Conservation (phyloP, 208 protist species). For the Leishmania major region DNA sequence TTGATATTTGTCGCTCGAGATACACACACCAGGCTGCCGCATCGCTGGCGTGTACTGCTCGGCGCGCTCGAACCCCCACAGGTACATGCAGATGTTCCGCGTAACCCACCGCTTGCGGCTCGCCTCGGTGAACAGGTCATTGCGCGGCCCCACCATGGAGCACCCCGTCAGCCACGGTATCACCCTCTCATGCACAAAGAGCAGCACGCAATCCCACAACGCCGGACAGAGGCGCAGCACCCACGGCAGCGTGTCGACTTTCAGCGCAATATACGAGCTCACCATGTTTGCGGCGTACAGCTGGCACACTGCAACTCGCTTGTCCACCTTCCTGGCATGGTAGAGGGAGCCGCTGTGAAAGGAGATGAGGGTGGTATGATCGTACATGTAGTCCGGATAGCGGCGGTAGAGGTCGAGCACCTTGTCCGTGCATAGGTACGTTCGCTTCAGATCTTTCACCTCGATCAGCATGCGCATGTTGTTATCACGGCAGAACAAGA, state of each 20-base stretch:
- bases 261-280: conserved; percentile 30
- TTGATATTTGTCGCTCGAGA: conserved; percentile 76
- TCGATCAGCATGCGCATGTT: conserved; percentile 88
- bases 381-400: conserved; percentile 90
- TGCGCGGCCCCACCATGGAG: conserved; percentile 79
- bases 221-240: conserved; percentile 52
- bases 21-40: conserved; percentile 65
- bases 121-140: conserved; percentile 54
- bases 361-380: conserved; percentile 85
- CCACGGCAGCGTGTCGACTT: conserved; percentile 35
- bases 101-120: conserved; percentile 74
- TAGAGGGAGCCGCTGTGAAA: conserved; percentile 80
- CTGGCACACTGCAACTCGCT: conserved; percentile 73
- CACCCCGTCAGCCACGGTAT: conserved; percentile 77
- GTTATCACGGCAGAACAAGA: conserved; percentile 80
- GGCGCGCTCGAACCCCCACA: conserved; percentile 76
- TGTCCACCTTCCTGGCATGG: conserved; percentile 63
- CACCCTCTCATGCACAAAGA: conserved; percentile 55
- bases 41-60: conserved; percentile 71
- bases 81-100: conserved; percentile 67
- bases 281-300: conserved; percentile 62
- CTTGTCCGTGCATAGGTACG: conserved; percentile 71
- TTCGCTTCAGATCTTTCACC: conserved; percentile 70
- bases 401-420: conserved; percentile 79
- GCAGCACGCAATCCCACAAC: conserved; percentile 48